phyloP scores from a whole-genome alignment of 2,329 filamentous ascomycete genomes.

The Laburnicola sp. region DNA sequence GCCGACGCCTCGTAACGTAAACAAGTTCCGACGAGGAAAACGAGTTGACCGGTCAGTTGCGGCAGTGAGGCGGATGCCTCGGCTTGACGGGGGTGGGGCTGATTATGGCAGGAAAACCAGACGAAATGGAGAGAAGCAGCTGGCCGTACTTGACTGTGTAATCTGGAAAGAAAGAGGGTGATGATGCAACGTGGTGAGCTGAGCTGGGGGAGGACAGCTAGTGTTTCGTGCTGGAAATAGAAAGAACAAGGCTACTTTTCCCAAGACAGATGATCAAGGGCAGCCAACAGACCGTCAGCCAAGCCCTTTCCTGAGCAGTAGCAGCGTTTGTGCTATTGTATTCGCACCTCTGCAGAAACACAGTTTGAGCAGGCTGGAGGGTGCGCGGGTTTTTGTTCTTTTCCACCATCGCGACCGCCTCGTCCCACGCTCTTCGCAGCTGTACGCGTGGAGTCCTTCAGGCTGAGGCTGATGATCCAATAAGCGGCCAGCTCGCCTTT shows the following conservation, averaged over 20 bases:
- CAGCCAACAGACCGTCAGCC: background rate
- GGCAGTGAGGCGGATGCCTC: constrained; percentile 33
- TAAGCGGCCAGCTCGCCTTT: constrained; percentile 39
- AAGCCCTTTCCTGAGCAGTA: background rate
- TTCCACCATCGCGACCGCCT: constrained; percentile 23
- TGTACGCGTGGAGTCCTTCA: constrained; percentile 24
- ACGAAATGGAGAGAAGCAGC: constrained; percentile 17
- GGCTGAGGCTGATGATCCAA: constrained; percentile 38
- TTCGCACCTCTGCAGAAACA: constrained; percentile 11
- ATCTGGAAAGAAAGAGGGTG: constrained; percentile 9
- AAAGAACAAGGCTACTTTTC: constrained; percentile 14
- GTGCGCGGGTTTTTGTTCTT: constrained; percentile 32
- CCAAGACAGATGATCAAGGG: constrained; percentile 32
- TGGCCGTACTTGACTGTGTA: constrained; percentile 16
- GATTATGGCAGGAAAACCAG: constrained; percentile 21
- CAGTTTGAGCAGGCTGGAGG: background rate
- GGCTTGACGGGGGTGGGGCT: constrained; percentile 34
- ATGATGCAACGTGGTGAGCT: constrained; percentile 9
- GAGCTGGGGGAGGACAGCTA: background rate
- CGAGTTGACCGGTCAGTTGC: constrained; percentile 14
- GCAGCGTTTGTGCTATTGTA: background rate
- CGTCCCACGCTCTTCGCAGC: constrained; percentile 6
- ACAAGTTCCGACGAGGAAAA: constrained; percentile 27
- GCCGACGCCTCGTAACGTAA: constrained; percentile 34
- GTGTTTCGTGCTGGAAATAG: constrained; percentile 11